Percentiles rank a stretch among this genome's conserved stretches.
phyloP scores from a whole-genome alignment of 2,329 filamentous ascomycete genomes.

The Pezicula carpinea region DNA sequence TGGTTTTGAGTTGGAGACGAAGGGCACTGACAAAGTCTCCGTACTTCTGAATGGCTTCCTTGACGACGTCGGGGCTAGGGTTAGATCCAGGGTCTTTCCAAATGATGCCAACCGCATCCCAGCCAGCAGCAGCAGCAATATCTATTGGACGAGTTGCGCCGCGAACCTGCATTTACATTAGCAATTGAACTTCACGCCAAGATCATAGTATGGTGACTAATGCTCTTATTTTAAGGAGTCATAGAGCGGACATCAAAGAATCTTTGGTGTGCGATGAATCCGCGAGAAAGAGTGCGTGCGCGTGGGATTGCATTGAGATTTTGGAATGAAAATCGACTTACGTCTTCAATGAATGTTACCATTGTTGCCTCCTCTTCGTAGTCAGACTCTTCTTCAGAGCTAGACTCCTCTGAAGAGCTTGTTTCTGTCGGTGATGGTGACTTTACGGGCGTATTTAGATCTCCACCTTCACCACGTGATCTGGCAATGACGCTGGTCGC shows the following conservation, averaged over 20 bases:
- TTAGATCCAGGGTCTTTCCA: conserved; percentile 35
- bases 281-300: neutral
- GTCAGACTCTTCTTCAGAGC: conserved; percentile 28
- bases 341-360: conserved; percentile 23
- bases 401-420: conserved; percentile 27
- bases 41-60: conserved; percentile 27
- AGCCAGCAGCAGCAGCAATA: conserved; percentile 42
- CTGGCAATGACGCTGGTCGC: conserved; percentile 13
- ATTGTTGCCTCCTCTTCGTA: conserved; percentile 28
- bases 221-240: too few species aligned
- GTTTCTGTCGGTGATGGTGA: conserved; percentile 22
- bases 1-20: conserved; percentile 25
- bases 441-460: conserved; percentile 9
- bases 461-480: conserved; percentile 15
- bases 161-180: conserved; percentile 21
- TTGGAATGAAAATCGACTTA: conserved; percentile 14
- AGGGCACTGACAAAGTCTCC: conserved; percentile 24
- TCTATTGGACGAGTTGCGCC: conserved; percentile 33
- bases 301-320: neutral
- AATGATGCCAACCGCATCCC: conserved; percentile 49
- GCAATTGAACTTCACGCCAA: neutral
- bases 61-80: conserved; percentile 22
- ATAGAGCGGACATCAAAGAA: too few species aligned
- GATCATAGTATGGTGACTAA: too few species aligned
- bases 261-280: neutral